Percentiles rank a stretch among this genome's conserved stretches.
phyloP scores from a whole-genome alignment of 2,329 filamentous ascomycete genomes.

The Alternaria longipes region DNA sequence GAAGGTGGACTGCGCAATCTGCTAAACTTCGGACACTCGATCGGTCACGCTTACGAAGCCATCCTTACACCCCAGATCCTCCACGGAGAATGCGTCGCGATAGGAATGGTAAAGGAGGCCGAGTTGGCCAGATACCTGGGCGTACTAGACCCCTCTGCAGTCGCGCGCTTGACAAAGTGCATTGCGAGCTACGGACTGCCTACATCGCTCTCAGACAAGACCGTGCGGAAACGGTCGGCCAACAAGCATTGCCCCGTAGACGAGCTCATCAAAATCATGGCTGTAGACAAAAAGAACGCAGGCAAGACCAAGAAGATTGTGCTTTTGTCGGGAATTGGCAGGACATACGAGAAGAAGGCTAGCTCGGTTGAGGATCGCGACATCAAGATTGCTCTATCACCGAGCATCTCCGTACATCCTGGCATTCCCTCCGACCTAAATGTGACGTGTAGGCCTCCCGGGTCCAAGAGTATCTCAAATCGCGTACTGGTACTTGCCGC shows the following conservation, averaged over 20 bases:
- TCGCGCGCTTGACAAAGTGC: constrained; percentile 89
- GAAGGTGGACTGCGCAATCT: constrained; percentile 94
- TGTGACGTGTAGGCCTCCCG: constrained; percentile 84
- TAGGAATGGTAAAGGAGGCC: constrained; percentile 98
- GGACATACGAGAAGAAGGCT: constrained; percentile 85
- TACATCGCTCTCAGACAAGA: constrained; percentile 83
- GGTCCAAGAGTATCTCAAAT: constrained; percentile 98
- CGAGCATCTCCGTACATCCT: constrained; percentile 77
- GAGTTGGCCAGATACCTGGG: constrained; percentile 91
- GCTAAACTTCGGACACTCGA: constrained; percentile 97
- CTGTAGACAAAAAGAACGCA: constrained; percentile 98
- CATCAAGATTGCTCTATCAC: constrained; percentile 83
- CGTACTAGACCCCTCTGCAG: constrained; percentile 82
- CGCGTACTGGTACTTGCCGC: constrained; percentile 93
- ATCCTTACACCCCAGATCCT: constrained; percentile 94
- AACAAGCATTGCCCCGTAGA: constrained; percentile 90
- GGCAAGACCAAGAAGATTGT: constrained; percentile 96
- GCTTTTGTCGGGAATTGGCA: constrained; percentile 87
- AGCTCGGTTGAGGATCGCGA: constrained; percentile 87
- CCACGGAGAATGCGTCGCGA: constrained; percentile 94
- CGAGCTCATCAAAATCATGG: constrained; percentile 89
- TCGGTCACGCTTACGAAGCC: constrained; percentile 95
- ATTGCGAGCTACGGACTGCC: constrained; percentile 93
- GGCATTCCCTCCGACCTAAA: constrained; percentile 72
- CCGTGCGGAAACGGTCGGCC: constrained; percentile 81